These are phyloP conservation scores for Eurotiales sp. DNA, from an alignment of 2,329 filamentous ascomycete species.

Conservation along the genomic window DNA sequence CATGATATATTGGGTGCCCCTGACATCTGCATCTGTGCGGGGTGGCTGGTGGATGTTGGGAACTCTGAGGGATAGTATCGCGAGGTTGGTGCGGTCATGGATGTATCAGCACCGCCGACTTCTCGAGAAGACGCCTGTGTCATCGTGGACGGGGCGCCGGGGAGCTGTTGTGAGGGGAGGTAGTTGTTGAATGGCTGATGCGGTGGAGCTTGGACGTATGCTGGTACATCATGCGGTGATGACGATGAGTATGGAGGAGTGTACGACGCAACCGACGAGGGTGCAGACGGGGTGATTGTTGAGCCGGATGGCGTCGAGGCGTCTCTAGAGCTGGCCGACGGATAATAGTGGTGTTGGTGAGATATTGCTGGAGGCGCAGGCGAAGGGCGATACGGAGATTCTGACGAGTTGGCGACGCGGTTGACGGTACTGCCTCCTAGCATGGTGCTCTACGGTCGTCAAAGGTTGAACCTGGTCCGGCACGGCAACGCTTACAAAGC, in stretches of 20 bases:
- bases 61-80: slow-evolving; percentile 7
- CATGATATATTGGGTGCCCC: slow-evolving; percentile 22
- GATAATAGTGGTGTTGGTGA: slow-evolving; percentile 19
- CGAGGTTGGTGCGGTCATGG: background rate
- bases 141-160: slow-evolving; percentile 17
- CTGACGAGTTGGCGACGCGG: slow-evolving; percentile 20
- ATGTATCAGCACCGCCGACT: background rate
- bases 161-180: slow-evolving; percentile 21
- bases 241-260: slow-evolving; percentile 27
- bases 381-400: slow-evolving; percentile 35
- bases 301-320: slow-evolving; percentile 33
- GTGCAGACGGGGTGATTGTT: slow-evolving; percentile 31
- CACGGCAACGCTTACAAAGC: slow-evolving; percentile 59
- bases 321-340: slow-evolving; percentile 28
- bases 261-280: slow-evolving; percentile 30
- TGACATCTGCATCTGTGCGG: slow-evolving; percentile 1
- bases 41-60: background rate
- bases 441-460: slow-evolving; percentile 51
- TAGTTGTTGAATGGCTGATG: slow-evolving; percentile 25
- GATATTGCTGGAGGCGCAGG: slow-evolving; percentile 21
- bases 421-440: slow-evolving; percentile 46
- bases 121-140: slow-evolving; percentile 7
- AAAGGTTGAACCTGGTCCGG: slow-evolving; percentile 63
- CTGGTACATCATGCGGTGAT: slow-evolving; percentile 30
- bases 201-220: slow-evolving; percentile 30